Conservation (phyloP, 176 grass and related monocot species). For the Musa schizocarpa region DNA sequence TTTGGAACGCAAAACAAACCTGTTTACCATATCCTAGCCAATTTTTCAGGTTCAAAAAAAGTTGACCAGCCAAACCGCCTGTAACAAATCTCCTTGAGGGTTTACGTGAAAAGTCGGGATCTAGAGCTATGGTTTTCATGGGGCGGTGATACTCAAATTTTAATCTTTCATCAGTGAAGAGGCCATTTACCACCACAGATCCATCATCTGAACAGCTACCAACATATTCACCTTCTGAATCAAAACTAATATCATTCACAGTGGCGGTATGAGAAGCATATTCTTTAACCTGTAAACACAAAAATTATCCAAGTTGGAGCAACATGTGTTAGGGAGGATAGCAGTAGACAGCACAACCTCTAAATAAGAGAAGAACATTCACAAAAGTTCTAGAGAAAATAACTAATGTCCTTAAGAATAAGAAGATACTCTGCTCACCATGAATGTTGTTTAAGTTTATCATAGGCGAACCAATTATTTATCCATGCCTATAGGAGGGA, state of each 20-base stretch:
- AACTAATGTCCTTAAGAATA: no score
- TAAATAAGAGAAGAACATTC: no score
- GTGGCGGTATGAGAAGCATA: conserved; percentile 70
- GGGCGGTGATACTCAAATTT: conserved; percentile 96
- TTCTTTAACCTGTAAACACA: conserved; percentile 56
- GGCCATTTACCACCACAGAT: conserved; percentile 69
- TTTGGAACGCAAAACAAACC: conserved; percentile 28
- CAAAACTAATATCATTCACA: conserved; percentile 89
- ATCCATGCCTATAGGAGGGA: no score
- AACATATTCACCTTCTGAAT: conserved; percentile 71
- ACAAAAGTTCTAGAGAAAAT: no score
- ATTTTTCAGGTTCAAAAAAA: conserved; percentile 66
- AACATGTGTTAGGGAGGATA: background rate
- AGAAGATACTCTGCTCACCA: no score
- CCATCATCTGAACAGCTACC: conserved; percentile 98
- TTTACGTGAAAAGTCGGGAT: conserved; percentile 67
- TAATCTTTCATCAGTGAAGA: conserved; percentile 82
- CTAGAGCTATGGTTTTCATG: conserved; percentile 92
- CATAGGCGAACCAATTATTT: no score
- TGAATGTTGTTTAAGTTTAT: no score
- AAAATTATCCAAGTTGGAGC: background rate
- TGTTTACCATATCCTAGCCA: conserved; percentile 87
- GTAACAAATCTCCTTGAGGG: conserved; percentile 78
- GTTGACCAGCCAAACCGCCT: conserved; percentile 93
- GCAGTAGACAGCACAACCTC: no score